These are phyloP conservation scores for Chernovozyma aurita DNA, from an alignment of 1,139 yeast species.

Conservation along the genomic window DNA sequence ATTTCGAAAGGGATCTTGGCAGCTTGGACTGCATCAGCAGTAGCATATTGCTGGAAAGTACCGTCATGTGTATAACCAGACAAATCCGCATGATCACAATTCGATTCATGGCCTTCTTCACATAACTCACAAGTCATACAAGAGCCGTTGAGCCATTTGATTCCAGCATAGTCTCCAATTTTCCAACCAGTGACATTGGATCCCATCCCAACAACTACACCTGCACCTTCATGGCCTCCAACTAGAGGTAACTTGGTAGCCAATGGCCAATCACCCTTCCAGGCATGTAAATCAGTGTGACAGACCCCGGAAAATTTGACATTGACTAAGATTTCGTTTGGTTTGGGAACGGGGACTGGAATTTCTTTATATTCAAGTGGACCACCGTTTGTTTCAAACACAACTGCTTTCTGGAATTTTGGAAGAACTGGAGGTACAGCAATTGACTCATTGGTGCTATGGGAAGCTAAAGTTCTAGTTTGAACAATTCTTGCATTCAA, in stretches of 20 bases:
- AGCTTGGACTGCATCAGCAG: slow-evolving; percentile 19
- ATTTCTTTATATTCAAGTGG: slow-evolving; percentile 16
- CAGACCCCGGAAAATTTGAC: slow-evolving; percentile 20
- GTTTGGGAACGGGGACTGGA: slow-evolving; percentile 15
- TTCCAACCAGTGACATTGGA: slow-evolving; percentile 17
- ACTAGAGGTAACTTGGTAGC: slow-evolving; percentile 16
- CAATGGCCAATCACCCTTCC: slow-evolving; percentile 20
- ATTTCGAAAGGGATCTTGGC: slow-evolving; percentile 16
- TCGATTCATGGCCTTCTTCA: slow-evolving; percentile 15
- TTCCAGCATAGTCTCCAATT: slow-evolving; percentile 17
- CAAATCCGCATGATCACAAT: slow-evolving; percentile 16
- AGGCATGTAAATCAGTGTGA: slow-evolving; percentile 20
- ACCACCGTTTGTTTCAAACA: slow-evolving; percentile 18
- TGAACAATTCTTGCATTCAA: no score
- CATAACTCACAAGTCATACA: slow-evolving; percentile 17
- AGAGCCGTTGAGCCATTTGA: slow-evolving; percentile 18
- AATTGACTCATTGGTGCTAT: background rate
- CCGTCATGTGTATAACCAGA: slow-evolving; percentile 20
- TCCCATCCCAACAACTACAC: slow-evolving; percentile 18
- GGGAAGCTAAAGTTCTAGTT: slow-evolving; percentile 1
- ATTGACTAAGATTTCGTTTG: slow-evolving; percentile 17
- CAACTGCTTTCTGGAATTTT: slow-evolving; percentile 15
- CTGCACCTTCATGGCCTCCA: slow-evolving; percentile 21
- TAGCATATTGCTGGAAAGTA: slow-evolving; percentile 18
- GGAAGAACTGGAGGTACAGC: slow-evolving; percentile 10